phyloP scores from a whole-genome alignment of 768 basidiomycete species.

The Lyophyllum decastes region DNA sequence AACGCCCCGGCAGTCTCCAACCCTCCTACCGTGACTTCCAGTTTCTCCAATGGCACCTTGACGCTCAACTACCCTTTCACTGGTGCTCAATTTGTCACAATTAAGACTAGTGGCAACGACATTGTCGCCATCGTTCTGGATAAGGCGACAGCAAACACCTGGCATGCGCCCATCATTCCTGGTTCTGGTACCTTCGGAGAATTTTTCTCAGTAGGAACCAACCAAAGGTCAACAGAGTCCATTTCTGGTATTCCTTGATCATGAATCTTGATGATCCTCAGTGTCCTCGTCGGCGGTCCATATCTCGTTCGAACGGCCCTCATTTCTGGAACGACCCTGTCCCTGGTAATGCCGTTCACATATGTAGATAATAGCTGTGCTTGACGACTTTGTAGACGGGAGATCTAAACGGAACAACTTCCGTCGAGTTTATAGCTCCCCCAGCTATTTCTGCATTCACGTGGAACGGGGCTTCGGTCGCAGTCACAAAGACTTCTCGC shows the following conservation, averaged over 20 bases:
- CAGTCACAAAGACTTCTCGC: slow-evolving; percentile 24
- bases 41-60: slow-evolving; percentile 35
- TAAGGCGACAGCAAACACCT: slow-evolving; percentile 46
- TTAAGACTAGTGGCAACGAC: slow-evolving; percentile 25
- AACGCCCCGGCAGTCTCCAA: slow-evolving; percentile 29
- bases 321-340: slow-evolving; percentile 36
- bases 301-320: slow-evolving; percentile 53
- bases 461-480: slow-evolving; percentile 41
- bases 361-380: background rate
- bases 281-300: slow-evolving; percentile 51
- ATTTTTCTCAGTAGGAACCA: slow-evolving; percentile 47
- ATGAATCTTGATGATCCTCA: slow-evolving; percentile 9
- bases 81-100: slow-evolving; percentile 34
- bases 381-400: slow-evolving; percentile 34
- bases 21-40: slow-evolving; percentile 31
- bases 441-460: slow-evolving; percentile 30
- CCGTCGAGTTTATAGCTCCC: slow-evolving; percentile 45
- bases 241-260: background rate
- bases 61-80: slow-evolving; percentile 39
- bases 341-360: slow-evolving; percentile 26
- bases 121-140: slow-evolving; percentile 42
- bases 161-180: slow-evolving; percentile 50
- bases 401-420: slow-evolving; percentile 50
- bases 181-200: slow-evolving; percentile 36
- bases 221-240: slow-evolving; percentile 35